phyloP scores from a whole-genome alignment of 768 basidiomycete species.

The Tricholoma matsutake region DNA sequence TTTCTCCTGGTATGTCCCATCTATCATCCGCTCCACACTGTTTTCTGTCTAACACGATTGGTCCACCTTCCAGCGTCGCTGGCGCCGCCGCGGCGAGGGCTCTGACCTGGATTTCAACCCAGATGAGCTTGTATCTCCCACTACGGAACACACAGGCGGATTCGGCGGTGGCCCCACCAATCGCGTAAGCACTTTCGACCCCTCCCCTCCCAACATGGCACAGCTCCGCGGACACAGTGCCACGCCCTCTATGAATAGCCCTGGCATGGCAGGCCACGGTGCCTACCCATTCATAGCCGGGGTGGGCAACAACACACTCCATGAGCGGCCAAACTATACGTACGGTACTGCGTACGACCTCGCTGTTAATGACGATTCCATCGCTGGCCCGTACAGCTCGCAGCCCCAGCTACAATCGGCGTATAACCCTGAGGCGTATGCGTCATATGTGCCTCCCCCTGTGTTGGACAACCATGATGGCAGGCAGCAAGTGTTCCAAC shows the following conservation, averaged over 20 bases:
- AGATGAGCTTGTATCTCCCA: slow-evolving; percentile 17
- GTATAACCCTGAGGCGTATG: slow-evolving; percentile 44
- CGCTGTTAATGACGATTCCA: slow-evolving; percentile 26
- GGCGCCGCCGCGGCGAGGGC: slow-evolving; percentile 27
- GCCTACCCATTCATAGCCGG: slow-evolving; percentile 26
- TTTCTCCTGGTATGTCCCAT: slow-evolving; percentile 37
- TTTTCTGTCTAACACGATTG: background rate
- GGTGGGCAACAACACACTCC: slow-evolving; percentile 34
- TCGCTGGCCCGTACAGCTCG: slow-evolving; percentile 38
- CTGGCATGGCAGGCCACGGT: slow-evolving; percentile 40
- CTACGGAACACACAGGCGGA: background rate
- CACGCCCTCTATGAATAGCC: slow-evolving; percentile 27
- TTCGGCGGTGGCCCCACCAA: slow-evolving; percentile 9
- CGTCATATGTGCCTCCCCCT: slow-evolving; percentile 35
- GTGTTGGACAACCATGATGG: slow-evolving; percentile 30
- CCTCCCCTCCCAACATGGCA: slow-evolving; percentile 24
- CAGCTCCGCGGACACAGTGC: slow-evolving; percentile 22
- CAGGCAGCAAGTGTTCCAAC: slow-evolving; percentile 24
- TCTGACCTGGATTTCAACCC: slow-evolving; percentile 36
- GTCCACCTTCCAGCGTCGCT: slow-evolving; percentile 31
- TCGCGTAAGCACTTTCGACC: slow-evolving; percentile 24
- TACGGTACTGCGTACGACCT: slow-evolving; percentile 32
- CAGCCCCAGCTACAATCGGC: slow-evolving; percentile 36
- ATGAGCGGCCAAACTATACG: slow-evolving; percentile 38
- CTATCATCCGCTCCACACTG: background rate